These are phyloP conservation scores for Cocos nucifera DNA, from an alignment of 176 grass and related monocot genomes.

Conservation along the genomic window DNA sequence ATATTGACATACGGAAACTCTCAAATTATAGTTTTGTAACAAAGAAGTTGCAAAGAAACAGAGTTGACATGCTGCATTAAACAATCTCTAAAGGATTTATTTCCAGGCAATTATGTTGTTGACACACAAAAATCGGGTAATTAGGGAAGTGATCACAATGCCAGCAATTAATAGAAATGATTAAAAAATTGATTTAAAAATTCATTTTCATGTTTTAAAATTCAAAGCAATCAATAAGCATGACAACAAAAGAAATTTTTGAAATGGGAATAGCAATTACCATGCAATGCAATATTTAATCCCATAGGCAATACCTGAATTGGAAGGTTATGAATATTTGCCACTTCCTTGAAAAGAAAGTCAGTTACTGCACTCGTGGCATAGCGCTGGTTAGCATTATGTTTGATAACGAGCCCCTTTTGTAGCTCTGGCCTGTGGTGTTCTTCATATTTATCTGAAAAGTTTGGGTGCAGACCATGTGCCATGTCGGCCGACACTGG, in stretches of 20 bases:
- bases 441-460: slow-evolving; percentile 87
- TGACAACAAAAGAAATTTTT: not conserved
- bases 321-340: slow-evolving; percentile 59
- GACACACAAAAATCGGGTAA: too few relatives aligned
- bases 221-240: not conserved
- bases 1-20: too few relatives aligned
- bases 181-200: too few relatives aligned
- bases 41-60: too few relatives aligned
- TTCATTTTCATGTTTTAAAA: too few relatives aligned
- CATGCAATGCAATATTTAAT: not conserved
- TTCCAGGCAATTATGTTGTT: too few relatives aligned
- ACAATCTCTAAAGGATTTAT: too few relatives aligned
- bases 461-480: slow-evolving; percentile 87
- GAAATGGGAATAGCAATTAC: not conserved
- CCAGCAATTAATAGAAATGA: too few relatives aligned
- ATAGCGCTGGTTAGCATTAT: slow-evolving; percentile 94
- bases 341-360: slow-evolving; percentile 96
- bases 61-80: too few relatives aligned
- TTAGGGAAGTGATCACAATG: too few relatives aligned
- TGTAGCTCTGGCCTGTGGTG: slow-evolving; percentile 73
- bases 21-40: too few relatives aligned
- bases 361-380: slow-evolving; percentile 88
- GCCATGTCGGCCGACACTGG: slow-evolving; percentile 93
- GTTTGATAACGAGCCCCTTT: slow-evolving; percentile 89
- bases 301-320: slow-evolving; percentile 45